Base-by-base conservation (phyloP, 1,284 basidiomycete genomes). In the Cystobasidium sp. region DNA sequence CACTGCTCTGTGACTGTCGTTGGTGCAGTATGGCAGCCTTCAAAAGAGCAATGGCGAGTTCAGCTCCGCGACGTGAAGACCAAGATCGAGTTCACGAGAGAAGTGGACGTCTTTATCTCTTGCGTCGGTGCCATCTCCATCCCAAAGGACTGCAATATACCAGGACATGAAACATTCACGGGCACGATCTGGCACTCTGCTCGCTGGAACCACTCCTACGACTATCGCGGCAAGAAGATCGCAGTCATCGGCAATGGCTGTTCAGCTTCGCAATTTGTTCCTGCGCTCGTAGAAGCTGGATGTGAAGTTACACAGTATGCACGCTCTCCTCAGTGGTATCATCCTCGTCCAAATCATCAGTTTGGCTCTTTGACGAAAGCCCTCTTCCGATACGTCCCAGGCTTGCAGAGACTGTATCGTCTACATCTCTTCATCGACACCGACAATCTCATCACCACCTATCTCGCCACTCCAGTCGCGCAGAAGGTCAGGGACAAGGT, bases 101-200 rank as follows among this genome's bases (percentile, higher is more conserved):
- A 71, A 24, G 73, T 68, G 41, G 72, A 77, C 20, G 75, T 76
- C 22, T 73, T 77, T 24, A 56, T 77, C 22, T 75, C 72, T 7
- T 61, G 56, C 59, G 75, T 74, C 41, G 77, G 76, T 4, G 74
- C 71, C 20, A 75, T 61, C 4, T 74, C 77, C 10, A 53, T 76
- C 7, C 68, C 75, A 9, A 75, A 71, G 37, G 66, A 68, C 5
- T 65, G 44, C 12, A 69, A 65, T 6, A 72, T 75, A 51, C 69
- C 70, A 20, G 76, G 77, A 5, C 62, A 76, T 44, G 74, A 77
- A n/a, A 37, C 22, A 18, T 83, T 82, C 71, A 71, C 78, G 12
- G 78, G 78, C 22, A 68, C 68, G 18, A 59, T 72, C 18, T 83
- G 83, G 77, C 82, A 83, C 74, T 81, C 81, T 24, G 81, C 81